Percentiles rank a stretch among this genome's conserved stretches.
Evolutionary conservation across 306 rosid genomes (phyloP).

Genomic region (Vigna nakashimae): DNA sequence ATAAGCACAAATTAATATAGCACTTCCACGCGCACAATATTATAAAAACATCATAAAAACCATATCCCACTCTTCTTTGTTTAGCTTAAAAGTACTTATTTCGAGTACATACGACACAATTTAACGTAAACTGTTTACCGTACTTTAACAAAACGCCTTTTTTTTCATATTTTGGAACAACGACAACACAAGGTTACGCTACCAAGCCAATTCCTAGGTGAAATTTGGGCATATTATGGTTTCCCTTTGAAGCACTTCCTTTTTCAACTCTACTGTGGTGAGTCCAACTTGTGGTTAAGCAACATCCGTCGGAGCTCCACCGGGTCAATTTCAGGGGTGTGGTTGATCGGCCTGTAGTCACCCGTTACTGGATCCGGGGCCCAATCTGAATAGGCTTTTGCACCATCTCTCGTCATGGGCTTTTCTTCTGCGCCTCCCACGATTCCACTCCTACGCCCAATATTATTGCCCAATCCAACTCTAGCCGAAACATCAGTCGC

Average conservation of each 20-base stretch:
- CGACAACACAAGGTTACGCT: background rate
- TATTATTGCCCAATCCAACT: conserved; percentile 33
- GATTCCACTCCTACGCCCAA: conserved; percentile 31
- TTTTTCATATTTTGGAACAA: too few species aligned
- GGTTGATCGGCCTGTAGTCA: conserved; percentile 56
- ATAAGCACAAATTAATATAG: too few species aligned
- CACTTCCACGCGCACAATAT: too few species aligned
- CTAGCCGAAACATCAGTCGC: conserved; percentile 40
- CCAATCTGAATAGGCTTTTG: conserved; percentile 51
- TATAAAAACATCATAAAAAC: too few species aligned
- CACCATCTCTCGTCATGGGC: conserved; percentile 15
- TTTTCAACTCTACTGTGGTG: conserved; percentile 3
- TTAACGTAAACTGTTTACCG: too few species aligned
- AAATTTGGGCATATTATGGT: background rate
- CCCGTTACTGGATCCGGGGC: conserved; percentile 64
- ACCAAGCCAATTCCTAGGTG: background rate
- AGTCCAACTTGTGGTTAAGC: conserved; percentile 45
- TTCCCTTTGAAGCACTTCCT: background rate
- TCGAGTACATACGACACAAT: too few species aligned
- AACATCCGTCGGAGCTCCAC: conserved; percentile 60
- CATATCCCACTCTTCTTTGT: too few species aligned
- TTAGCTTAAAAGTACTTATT: too few species aligned
- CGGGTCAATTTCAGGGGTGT: conserved; percentile 49
- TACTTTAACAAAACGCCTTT: too few species aligned
- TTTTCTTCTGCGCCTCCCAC: conserved; percentile 43